Evolutionary conservation across 345 rosid genomes (phyloP), one percentile per base, ranked within the genome.

Genomic region (Citrus mangshanensis): DNA sequence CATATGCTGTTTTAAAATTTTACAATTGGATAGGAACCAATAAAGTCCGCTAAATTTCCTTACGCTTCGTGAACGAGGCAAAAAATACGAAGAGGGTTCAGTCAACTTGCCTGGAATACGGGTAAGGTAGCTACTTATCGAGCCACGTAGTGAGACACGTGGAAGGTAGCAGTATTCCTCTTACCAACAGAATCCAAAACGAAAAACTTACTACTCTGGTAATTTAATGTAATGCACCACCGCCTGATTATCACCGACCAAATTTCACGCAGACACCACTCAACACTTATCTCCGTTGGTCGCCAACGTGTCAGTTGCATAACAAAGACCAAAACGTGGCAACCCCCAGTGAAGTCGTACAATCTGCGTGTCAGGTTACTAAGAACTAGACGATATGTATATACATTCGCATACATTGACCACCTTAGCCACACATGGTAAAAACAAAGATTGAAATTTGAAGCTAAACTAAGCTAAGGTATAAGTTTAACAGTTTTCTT

Each of bases 21-120:
- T 37, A 0, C 40, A 37, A 37, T 0, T 0, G 0, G 2, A 7
- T 7, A 7, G 9, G 40, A 37, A 37, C 0, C 40, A 37, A 0
- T 0, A 7, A 6, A 37, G 40, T 0, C 2, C 8, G 40, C 9
- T 37, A 37, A 37, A 7, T 37, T 37, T 37, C 40, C 8, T 37
- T 1, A 1, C 9, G 9, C 8, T 37, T 37, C 40, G 0, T 32
- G 4, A 0, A 32, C 30, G 0, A 1, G 38, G 35, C 35, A 34
- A 38, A 40, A 46, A 46, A 3, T 46, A 13, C 16, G 1, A 42
- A 10, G 51, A 12, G 13, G 14, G 16, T 42, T 42, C 51, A 42
- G 51, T 42, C 51, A 42, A 42, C 51, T 46, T 46, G 51, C 51
- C 18, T 1, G 51, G 4, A 46, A 12, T 46, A 46, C 18, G 18